A percentile compares a stretch with the other conserved stretches of the same genome.
These are phyloP conservation scores for Clarkia xantiana DNA, from an alignment of 345 rosid genomes.

Conservation along the genomic window DNA sequence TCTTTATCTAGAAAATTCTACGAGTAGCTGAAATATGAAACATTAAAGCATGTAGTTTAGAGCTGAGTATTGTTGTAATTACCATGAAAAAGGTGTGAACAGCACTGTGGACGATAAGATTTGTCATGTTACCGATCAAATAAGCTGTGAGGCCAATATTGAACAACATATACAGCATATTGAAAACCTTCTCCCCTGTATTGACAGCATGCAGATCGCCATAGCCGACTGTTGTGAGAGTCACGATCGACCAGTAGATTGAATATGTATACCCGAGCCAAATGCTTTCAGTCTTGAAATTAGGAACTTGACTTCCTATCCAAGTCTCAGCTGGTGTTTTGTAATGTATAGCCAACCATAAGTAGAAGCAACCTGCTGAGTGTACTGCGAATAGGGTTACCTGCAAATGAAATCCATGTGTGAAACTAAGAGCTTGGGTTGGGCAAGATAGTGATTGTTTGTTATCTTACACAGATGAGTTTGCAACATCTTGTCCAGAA, in stretches of 20 bases:
- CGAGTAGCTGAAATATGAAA: too few relatives aligned
- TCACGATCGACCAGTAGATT: conserved; percentile 85
- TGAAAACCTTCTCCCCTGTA: conserved; percentile 55
- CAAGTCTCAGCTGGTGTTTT: conserved; percentile 32
- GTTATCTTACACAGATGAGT: conserved; percentile 58
- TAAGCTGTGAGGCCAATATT: conserved; percentile 84
- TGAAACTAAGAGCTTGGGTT: too few relatives aligned
- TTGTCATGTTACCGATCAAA: conserved; percentile 87
- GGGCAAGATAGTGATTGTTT: conserved; percentile 3
- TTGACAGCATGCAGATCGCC: conserved; percentile 79
- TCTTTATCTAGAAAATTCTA: too few relatives aligned
- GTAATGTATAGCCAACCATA: conserved; percentile 54
- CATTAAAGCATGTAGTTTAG: too few relatives aligned
- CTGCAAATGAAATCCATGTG: conserved; percentile 22
- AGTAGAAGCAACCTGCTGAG: conserved; percentile 73
- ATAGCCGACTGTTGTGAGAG: conserved; percentile 83
- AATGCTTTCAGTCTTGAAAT: conserved; percentile 54
- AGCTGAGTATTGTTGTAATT: conserved; percentile 4
- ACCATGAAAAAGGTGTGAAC: conserved; percentile 62
- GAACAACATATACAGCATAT: conserved; percentile 71
- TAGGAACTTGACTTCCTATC: conserved; percentile 42
- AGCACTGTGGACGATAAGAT: conserved; percentile 69
- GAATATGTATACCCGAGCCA: conserved; percentile 89
- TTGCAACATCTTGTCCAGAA: conserved; percentile 48
- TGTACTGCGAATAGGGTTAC: conserved; percentile 72